These are phyloP conservation scores for Corinectria fuckeliana DNA, from an alignment of 2,329 filamentous ascomycete genomes.

Conservation along the genomic window DNA sequence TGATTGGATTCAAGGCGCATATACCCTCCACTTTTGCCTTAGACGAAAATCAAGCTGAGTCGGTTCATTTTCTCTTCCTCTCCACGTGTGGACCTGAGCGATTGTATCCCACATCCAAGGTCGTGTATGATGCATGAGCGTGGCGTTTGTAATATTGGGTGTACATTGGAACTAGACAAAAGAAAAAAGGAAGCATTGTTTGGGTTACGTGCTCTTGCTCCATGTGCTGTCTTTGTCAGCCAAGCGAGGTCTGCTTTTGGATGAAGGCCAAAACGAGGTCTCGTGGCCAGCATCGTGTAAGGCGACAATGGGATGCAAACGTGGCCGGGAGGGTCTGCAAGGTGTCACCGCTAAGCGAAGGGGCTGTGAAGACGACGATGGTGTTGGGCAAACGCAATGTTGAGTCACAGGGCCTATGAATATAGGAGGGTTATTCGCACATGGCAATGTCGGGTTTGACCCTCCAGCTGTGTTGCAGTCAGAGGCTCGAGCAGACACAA, in stretches of 20 bases:
- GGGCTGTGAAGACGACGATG: background rate
- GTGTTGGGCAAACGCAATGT: background rate
- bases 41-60: conserved; percentile 34
- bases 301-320: background rate
- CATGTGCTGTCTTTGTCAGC: conserved; percentile 20
- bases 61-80: conserved; percentile 18
- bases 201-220: conserved; percentile 27
- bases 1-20: conserved; percentile 34
- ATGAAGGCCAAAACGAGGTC: background rate
- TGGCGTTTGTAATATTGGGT: conserved; percentile 44
- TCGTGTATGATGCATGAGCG: conserved; percentile 45
- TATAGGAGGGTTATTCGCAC: too few species aligned
- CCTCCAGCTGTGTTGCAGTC: background rate
- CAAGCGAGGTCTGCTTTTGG: background rate
- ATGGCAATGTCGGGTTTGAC: background rate
- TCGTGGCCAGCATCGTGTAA: background rate
- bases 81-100: conserved; percentile 21
- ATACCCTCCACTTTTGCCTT: conserved; percentile 35
- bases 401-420: background rate
- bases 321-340: background rate
- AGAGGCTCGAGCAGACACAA: too few species aligned
- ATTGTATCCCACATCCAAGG: conserved; percentile 26
- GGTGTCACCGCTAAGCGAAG: background rate
- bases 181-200: conserved; percentile 30
- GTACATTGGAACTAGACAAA: conserved; percentile 41